Evolutionary conservation across 768 basidiomycete genomes (phyloP).

Genomic region (Russula emetica): DNA sequence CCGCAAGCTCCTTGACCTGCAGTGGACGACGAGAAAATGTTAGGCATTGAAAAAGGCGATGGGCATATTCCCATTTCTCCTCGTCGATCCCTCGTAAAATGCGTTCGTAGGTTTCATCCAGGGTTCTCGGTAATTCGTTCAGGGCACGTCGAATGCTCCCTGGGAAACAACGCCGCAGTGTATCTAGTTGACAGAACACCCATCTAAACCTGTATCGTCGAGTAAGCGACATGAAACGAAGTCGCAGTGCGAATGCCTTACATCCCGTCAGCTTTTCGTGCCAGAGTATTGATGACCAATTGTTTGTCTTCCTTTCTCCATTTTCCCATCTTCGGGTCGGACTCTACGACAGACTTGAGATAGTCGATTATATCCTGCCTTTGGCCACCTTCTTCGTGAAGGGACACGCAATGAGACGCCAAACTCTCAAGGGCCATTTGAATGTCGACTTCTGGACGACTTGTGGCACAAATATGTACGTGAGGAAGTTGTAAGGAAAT

Average conservation of each 20-base stretch:
- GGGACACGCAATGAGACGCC: background rate
- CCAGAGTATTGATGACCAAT: constrained; percentile 1
- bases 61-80: constrained; percentile 4
- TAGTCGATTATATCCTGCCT: constrained; percentile 1
- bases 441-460: constrained; percentile 4
- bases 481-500: background rate
- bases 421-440: background rate
- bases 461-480: background rate
- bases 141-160: constrained; percentile 2
- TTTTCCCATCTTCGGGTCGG: background rate
- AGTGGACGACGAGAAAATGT: background rate
- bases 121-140: background rate
- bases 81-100: constrained; percentile 5
- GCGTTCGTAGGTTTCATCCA: constrained; percentile 1
- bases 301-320: background rate
- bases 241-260: background rate
- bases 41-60: constrained; percentile 4
- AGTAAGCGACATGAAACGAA: background rate
- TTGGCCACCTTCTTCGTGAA: constrained; percentile 2
- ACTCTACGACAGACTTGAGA: constrained; percentile 2
- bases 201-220: background rate
- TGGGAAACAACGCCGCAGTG: background rate
- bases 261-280: constrained; percentile 1
- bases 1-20: background rate
- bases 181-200: constrained; percentile 3